These are phyloP conservation scores for Pelargonium cotyledonis DNA, from an alignment of 441 rosid genomes.

Conservation along the genomic window DNA sequence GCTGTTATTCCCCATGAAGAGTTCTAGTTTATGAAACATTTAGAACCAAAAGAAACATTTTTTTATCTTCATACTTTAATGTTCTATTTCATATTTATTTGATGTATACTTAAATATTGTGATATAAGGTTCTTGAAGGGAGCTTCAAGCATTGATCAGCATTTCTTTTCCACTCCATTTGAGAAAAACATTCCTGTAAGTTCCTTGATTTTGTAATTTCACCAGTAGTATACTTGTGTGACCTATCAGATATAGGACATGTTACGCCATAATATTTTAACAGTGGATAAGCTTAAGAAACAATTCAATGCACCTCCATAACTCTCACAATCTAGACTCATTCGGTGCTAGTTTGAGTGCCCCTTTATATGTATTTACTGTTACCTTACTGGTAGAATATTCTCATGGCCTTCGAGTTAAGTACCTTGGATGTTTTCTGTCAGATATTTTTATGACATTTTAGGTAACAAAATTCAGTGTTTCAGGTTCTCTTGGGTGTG, in stretches of 20 bases:
- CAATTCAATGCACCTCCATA: not conserved
- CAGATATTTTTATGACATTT: slow-evolving; percentile 17
- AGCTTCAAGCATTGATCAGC: slow-evolving; percentile 84
- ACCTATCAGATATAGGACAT: not conserved
- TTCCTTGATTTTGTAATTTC: slow-evolving; percentile 10
- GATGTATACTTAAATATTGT: slow-evolving; percentile 9
- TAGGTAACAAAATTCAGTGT: slow-evolving; percentile 14
- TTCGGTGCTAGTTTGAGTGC: not conserved
- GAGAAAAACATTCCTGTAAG: slow-evolving; percentile 89
- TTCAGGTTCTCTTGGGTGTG: slow-evolving; percentile 83
- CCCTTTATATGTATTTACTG: not conserved
- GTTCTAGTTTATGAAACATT: slow-evolving; percentile 2
- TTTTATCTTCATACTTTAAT: not conserved
- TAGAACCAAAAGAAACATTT: not conserved
- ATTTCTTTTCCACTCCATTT: slow-evolving; percentile 62
- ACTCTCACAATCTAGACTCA: not conserved
- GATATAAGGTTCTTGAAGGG: slow-evolving; percentile 73
- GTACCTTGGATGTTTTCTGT: slow-evolving; percentile 8
- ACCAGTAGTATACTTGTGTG: not conserved
- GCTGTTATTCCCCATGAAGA: not conserved
- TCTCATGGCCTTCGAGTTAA: not conserved
- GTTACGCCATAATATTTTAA: not conserved
- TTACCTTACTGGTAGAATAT: not conserved
- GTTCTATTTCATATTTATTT: not conserved
- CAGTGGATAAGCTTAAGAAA: not conserved